Evolutionary conservation across 495 filamentous ascomycete species (phyloP).

Genomic region (Poronia punctata): DNA sequence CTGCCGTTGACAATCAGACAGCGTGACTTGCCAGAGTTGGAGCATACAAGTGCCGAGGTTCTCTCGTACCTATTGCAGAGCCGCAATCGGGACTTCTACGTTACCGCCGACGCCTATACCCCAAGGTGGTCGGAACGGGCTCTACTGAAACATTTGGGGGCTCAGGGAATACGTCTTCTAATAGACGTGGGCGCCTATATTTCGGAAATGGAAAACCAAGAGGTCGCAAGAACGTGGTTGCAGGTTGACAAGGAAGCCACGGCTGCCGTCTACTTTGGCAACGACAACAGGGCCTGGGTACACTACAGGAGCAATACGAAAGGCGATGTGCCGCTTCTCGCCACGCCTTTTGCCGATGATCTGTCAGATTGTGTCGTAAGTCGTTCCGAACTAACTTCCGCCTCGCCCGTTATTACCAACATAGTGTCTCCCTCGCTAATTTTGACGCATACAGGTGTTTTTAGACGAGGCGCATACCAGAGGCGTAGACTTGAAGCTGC

Average conservation of each 20-base stretch:
- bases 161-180: constrained; percentile 32
- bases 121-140: constrained; percentile 28
- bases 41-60: constrained; percentile 49
- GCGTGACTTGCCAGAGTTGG: constrained; percentile 38
- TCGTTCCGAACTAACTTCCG: constrained; percentile 5
- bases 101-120: constrained; percentile 22
- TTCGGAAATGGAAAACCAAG: constrained; percentile 38
- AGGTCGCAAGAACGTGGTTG: constrained; percentile 44
- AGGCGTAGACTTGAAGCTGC: constrained; percentile 45
- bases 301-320: constrained; percentile 29
- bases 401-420: neutral
- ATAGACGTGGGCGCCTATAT: constrained; percentile 49
- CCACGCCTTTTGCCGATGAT: constrained; percentile 38
- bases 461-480: constrained; percentile 37
- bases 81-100: constrained; percentile 35
- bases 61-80: constrained; percentile 42
- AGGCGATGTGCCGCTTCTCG: constrained; percentile 26
- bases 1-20: constrained; percentile 47
- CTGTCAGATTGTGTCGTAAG: constrained; percentile 35
- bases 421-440: neutral
- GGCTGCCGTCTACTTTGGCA: constrained; percentile 29
- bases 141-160: constrained; percentile 27
- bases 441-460: no score
- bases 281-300: constrained; percentile 37
- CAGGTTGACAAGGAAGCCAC: constrained; percentile 23